Conservation (phyloP, 1,284 basidiomycete species). For the Xerocomus nothofagi region DNA sequence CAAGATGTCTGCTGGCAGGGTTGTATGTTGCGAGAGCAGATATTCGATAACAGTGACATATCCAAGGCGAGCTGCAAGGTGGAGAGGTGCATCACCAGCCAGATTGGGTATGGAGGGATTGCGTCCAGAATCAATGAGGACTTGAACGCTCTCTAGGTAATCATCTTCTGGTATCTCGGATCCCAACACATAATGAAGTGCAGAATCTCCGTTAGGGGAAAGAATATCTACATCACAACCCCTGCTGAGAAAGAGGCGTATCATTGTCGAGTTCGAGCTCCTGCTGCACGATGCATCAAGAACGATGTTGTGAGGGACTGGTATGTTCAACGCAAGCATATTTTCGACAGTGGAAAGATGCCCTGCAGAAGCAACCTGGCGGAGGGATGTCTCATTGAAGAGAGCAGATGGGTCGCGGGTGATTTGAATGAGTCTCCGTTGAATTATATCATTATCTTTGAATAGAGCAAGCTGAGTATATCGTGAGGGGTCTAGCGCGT, state of each 20-base stretch:
- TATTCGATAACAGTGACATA: background rate
- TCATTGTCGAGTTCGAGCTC: background rate
- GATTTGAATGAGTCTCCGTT: background rate
- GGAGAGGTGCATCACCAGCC: background rate
- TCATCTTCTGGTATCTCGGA: background rate
- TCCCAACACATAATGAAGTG: background rate
- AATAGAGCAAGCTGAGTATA: background rate
- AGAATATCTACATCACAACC: background rate
- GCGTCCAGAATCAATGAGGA: slow-evolving; percentile 1
- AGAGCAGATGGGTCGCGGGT: background rate
- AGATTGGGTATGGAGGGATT: background rate
- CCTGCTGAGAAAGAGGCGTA: background rate
- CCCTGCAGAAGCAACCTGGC: background rate
- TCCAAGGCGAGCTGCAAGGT: background rate
- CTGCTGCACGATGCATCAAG: background rate
- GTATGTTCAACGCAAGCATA: background rate
- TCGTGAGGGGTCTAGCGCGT: background rate
- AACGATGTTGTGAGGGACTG: background rate
- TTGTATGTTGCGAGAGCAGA: background rate
- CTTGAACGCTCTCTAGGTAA: background rate
- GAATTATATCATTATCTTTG: background rate
- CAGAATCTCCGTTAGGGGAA: background rate
- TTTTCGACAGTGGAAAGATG: background rate
- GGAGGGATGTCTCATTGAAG: background rate
- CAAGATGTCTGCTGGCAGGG: background rate